Base-by-base conservation (phyloP, 495 filamentous ascomycete species). In the Sordaria brevicollis region DNA sequence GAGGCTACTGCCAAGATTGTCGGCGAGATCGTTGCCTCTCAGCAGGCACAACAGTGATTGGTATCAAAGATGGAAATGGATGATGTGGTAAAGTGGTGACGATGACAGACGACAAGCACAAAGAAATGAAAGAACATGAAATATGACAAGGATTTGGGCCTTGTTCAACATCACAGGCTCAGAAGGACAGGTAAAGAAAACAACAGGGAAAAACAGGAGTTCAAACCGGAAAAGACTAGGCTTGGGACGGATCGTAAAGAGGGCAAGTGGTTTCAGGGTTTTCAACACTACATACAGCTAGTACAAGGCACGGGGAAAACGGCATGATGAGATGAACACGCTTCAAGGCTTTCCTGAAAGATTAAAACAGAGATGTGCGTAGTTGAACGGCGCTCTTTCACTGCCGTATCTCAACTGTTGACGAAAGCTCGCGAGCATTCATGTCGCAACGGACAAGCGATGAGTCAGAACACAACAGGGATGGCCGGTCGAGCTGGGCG, bases 1-100 rank as follows among this genome's bases (percentile, higher is more conserved):
- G 86, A 89, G 74, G 91, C 89, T 1, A 86, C 91, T 34, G 83
- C 83, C 38, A 80, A 80, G 29, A 74, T 90, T 73, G 86, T 86
- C 29, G 79, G 72, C 31, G 78, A 83, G 71, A 79, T 83, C 9
- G 6, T 72, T 5, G 71, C 71, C 36, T 68, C 69, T 57, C 49
- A 57, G 49, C 49, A 57, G 49, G 49, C 49, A 5, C 49, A 57
- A 29, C 11, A 57, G 15, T 57, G 49, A 57, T 25, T 57, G 21
- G 49, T 29, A 25, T 6, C 11, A 11, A 11, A 57, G 49, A 10
- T 11, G 13, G 3, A 1, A 29, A 29, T 29, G 49, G n/a, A 15
- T 4, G 21, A 15, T 3, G 5, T 57, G 49, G 21, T 57, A 29
- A 3, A 57, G 49, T 21, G 21, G 29, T 57, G 21, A 54, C 7